These are phyloP conservation scores for Mycena belliarum DNA, from an alignment of 768 basidiomycete genomes.

Conservation along the genomic window DNA sequence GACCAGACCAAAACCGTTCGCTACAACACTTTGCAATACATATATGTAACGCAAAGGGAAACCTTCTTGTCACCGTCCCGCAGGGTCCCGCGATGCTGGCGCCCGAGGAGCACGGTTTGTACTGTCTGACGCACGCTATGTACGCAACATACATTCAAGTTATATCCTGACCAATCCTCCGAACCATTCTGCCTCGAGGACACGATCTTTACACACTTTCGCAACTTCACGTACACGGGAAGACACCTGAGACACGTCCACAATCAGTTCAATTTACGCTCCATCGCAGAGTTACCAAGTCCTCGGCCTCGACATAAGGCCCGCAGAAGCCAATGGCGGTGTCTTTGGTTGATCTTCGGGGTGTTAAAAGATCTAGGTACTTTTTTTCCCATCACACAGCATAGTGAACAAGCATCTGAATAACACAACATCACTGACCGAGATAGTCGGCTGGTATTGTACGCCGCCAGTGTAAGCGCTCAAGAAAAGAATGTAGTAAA, in stretches of 20 bases:
- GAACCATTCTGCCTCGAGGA: conserved; percentile 17
- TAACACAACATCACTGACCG: too few relatives aligned
- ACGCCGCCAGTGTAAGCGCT: too few relatives aligned
- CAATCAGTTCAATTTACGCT: not conserved
- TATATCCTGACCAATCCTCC: conserved; percentile 13
- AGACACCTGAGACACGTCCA: not conserved
- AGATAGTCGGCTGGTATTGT: too few relatives aligned
- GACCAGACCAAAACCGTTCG: too few relatives aligned
- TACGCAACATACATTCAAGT: too few relatives aligned
- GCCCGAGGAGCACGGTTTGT: not conserved
- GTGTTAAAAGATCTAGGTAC: not conserved
- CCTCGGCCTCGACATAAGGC: not conserved
- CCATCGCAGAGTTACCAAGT: not conserved
- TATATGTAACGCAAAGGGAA: too few relatives aligned
- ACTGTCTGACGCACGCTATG: conserved; percentile 2
- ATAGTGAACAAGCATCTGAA: not conserved
- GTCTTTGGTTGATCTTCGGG: too few relatives aligned
- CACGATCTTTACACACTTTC: not conserved
- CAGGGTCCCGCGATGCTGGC: not conserved
- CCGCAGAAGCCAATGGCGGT: not conserved
- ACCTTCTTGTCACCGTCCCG: not conserved
- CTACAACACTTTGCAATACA: too few relatives aligned
- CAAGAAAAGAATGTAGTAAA: too few relatives aligned
- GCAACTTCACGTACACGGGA: not conserved
- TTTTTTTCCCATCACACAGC: conserved; percentile 3